A percentile compares a stretch with the other conserved stretches of the same genome.
Evolutionary conservation across 2,329 filamentous ascomycete species (phyloP).

Genomic region (Stagonosporopsis vannaccii): DNA sequence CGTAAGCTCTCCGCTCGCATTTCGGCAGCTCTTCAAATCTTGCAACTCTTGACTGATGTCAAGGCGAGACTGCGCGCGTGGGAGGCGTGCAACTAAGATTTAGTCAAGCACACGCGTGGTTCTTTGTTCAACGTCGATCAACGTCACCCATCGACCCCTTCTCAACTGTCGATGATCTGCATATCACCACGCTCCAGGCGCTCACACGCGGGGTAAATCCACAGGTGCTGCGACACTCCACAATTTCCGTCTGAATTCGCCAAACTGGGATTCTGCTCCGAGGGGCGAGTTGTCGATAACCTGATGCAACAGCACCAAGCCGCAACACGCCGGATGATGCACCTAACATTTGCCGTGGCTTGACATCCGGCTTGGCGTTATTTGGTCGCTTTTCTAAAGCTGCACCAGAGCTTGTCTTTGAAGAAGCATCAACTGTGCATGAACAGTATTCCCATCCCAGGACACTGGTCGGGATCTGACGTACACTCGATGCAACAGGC

Average conservation of each 20-base stretch:
- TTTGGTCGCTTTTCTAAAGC: background rate
- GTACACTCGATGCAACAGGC: background rate
- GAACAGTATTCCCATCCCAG: background rate
- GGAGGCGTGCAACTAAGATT: conserved; percentile 6
- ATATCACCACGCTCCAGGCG: conserved; percentile 14
- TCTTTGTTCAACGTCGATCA: conserved; percentile 20
- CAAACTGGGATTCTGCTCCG: conserved; percentile 21
- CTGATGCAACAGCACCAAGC: conserved; percentile 18
- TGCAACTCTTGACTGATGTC: conserved; percentile 18
- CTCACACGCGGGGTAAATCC: conserved; percentile 24
- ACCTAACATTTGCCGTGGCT: conserved; percentile 16
- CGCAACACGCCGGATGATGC: conserved; percentile 19
- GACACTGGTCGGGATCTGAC: background rate
- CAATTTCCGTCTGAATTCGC: conserved; percentile 16
- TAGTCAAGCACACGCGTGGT: conserved; percentile 11
- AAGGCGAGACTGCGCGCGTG: conserved; percentile 15
- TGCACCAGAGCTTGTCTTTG: conserved; percentile 13
- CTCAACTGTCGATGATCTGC: conserved; percentile 10
- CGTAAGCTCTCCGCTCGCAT: conserved; percentile 8
- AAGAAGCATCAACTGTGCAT: conserved; percentile 11
- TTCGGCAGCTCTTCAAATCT: background rate
- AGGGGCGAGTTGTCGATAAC: conserved; percentile 9
- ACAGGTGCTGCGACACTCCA: conserved; percentile 16
- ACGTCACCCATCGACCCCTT: conserved; percentile 1
- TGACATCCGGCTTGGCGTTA: conserved; percentile 15